Conservation (phyloP, 2,329 filamentous ascomycete genomes). For the Aspergillus spinulosporus region DNA sequence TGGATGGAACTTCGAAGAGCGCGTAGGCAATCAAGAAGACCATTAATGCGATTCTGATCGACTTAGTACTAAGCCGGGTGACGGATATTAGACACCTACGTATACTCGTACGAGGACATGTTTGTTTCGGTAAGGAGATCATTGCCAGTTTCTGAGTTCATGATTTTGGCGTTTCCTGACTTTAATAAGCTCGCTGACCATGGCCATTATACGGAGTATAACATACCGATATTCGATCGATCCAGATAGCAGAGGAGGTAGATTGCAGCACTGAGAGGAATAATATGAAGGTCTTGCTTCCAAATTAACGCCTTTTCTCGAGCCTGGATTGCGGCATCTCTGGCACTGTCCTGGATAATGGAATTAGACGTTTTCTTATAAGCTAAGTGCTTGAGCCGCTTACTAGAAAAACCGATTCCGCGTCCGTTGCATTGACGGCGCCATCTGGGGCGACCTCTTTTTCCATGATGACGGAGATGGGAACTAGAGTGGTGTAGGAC, state of each 20-base stretch:
- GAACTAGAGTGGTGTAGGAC: background rate
- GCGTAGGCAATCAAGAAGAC: constrained; percentile 53
- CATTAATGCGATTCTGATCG: constrained; percentile 47
- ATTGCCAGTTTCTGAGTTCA: constrained; percentile 61
- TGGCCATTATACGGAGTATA: no score
- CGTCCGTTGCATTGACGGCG: constrained; percentile 16
- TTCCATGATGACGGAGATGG: constrained; percentile 20
- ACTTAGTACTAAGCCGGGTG: constrained; percentile 3
- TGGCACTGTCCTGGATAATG: constrained; percentile 9
- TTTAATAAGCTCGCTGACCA: constrained; percentile 10
- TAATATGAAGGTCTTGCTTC: constrained; percentile 64
- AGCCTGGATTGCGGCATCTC: constrained; percentile 16
- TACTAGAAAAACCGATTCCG: constrained; percentile 16
- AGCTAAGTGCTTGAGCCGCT: background rate
- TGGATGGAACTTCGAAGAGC: constrained; percentile 53
- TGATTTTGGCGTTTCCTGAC: constrained; percentile 62
- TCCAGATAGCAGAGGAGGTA: constrained; percentile 70
- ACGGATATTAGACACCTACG: constrained; percentile 33
- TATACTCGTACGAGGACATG: constrained; percentile 64
- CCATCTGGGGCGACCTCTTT: constrained; percentile 20
- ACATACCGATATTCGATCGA: constrained; percentile 63
- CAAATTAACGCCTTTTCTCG: constrained; percentile 46
- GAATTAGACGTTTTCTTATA: background rate
- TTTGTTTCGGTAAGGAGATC: constrained; percentile 63
- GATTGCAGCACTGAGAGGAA: constrained; percentile 63